Conservation (phyloP, 768 basidiomycete genomes). For the Vishniacozyma victoriae region DNA sequence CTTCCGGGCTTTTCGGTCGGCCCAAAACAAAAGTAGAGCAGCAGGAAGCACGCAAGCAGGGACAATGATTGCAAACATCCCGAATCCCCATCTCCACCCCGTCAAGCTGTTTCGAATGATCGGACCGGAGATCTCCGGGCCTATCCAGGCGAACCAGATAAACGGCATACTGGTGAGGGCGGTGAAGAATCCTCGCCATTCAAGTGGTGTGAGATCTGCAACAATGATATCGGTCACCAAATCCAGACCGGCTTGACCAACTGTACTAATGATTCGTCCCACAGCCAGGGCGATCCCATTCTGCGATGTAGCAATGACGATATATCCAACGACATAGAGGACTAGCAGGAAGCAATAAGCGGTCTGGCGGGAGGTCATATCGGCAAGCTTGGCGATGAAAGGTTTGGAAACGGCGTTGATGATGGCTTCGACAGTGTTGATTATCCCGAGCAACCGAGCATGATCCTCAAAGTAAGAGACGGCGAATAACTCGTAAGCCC, state of each 20-base stretch:
- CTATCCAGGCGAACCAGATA: constrained; percentile 21
- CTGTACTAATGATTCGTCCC: constrained; percentile 12
- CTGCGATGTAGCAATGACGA: constrained; percentile 34
- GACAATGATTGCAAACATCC: constrained; percentile 33
- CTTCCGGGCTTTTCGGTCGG: constrained; percentile 2
- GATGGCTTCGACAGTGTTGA: constrained; percentile 32
- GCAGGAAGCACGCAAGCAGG: constrained; percentile 21
- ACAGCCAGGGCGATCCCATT: constrained; percentile 30
- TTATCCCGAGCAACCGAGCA: constrained; percentile 31
- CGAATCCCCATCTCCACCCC: constrained; percentile 33
- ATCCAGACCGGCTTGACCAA: constrained; percentile 22
- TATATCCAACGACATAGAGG: constrained; percentile 41
- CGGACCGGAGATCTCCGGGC: constrained; percentile 11
- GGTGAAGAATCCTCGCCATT: constrained; percentile 34
- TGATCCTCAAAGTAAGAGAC: constrained; percentile 36
- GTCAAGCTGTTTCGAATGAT: constrained; percentile 2
- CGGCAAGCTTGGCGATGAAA: constrained; percentile 35
- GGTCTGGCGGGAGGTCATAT: constrained; percentile 32
- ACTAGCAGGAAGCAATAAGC: constrained; percentile 26
- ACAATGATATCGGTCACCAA: constrained; percentile 27
- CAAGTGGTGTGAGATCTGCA: constrained; percentile 31
- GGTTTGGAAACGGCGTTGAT: constrained; percentile 25
- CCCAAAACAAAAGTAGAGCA: constrained; percentile 1
- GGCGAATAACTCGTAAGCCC: no score
- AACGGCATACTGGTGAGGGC: constrained; percentile 22